Evolutionary conservation across 1,139 yeast species (phyloP).

Genomic region (Hansenula sp.): DNA sequence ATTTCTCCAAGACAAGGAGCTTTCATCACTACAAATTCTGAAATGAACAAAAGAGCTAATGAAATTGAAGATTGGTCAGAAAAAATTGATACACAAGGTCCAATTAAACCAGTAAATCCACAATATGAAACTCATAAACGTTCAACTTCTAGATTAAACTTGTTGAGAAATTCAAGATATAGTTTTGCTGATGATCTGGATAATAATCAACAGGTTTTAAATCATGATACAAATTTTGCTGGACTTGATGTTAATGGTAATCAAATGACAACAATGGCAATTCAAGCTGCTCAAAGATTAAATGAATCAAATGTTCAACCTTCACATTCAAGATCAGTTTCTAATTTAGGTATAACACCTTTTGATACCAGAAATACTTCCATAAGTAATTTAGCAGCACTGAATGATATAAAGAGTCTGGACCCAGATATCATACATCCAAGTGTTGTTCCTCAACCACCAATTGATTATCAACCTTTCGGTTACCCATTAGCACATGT

Average conservation of each 20-base stretch:
- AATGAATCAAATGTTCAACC: conserved; percentile 2
- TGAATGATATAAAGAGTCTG: conserved; percentile 39
- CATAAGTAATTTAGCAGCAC: conserved; percentile 16
- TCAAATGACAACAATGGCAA: conserved; percentile 33
- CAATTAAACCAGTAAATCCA: conserved; percentile 42
- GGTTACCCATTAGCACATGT: conserved; percentile 85
- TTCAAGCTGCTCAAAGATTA: conserved; percentile 24
- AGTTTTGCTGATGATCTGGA: conserved; percentile 11
- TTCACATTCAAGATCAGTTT: background rate
- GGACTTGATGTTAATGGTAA: conserved; percentile 4
- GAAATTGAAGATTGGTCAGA: conserved; percentile 82
- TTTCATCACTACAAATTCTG: conserved; percentile 48
- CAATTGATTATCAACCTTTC: conserved; percentile 81
- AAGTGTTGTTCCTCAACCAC: conserved; percentile 81
- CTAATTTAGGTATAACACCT: conserved; percentile 11
- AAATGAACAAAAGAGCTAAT: conserved; percentile 46
- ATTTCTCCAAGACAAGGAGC: conserved; percentile 81
- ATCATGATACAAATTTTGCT: too few species aligned
- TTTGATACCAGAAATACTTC: conserved; percentile 33
- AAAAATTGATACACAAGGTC: conserved; percentile 46
- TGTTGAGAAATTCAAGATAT: conserved; percentile 21
- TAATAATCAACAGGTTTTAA: conserved; percentile 3
- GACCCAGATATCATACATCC: conserved; percentile 71
- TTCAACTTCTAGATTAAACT: conserved; percentile 21
- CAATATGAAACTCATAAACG: conserved; percentile 13